Evolutionary conservation across 257 asterid species (phyloP).

Genomic region (Nicotiana noctiflora): DNA sequence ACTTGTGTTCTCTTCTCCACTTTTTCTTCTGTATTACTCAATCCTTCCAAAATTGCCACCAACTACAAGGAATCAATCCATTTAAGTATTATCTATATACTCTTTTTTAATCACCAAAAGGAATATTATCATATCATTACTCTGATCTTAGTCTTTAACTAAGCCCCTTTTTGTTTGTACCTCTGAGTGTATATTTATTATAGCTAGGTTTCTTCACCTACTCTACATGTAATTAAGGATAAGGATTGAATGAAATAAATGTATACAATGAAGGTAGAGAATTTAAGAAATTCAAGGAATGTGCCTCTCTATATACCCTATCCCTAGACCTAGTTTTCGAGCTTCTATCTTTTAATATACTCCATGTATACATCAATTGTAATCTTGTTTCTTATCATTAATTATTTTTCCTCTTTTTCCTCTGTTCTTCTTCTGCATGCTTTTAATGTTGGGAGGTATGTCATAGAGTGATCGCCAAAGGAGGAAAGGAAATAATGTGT

Average conservation of each 20-base stretch:
- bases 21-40: conserved; percentile 36
- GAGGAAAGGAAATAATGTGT: background rate
- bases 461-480: background rate
- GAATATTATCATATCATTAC: conserved; percentile 62
- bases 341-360: background rate
- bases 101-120: conserved; percentile 32
- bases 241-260: conserved; percentile 25
- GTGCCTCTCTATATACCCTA: conserved; percentile 17
- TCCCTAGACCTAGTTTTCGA: conserved; percentile 26
- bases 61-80: conserved; percentile 69
- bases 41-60: conserved; percentile 90
- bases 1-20: conserved; percentile 44
- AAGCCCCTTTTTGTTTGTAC: conserved; percentile 34
- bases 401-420: background rate
- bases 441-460: background rate
- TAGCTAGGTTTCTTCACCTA: background rate
- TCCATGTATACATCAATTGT: background rate
- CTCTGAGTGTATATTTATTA: conserved; percentile 3
- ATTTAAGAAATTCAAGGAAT: background rate
- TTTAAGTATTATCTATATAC: conserved; percentile 40
- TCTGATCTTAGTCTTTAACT: conserved; percentile 24
- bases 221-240: background rate
- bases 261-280: background rate
- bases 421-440: background rate
- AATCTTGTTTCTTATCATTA: background rate